phyloP scores from a whole-genome alignment of 202 grass and related monocot genomes.

The Cymbopogon flexuosus region DNA sequence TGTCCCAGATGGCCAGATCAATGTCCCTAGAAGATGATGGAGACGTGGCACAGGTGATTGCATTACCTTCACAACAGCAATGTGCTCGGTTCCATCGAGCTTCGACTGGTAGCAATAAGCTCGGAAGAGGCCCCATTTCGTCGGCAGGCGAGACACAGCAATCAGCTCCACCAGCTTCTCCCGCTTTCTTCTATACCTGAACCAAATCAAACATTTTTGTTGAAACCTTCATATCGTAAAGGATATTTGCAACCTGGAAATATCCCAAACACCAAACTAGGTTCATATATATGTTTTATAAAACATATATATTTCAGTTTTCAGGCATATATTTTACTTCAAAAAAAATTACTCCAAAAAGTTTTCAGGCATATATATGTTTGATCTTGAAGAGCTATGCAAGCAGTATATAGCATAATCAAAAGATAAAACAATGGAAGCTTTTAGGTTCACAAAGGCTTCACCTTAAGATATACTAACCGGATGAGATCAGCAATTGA shows the following conservation, averaged over 20 bases:
- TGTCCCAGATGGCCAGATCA: neutral
- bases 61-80: constrained; percentile 73
- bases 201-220: constrained; percentile 7
- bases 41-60: neutral
- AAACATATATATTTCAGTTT: neutral
- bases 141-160: constrained; percentile 71
- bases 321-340: neutral
- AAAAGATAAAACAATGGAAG: constrained; percentile 19
- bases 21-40: neutral
- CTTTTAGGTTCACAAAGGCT: constrained; percentile 36
- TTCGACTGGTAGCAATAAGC: constrained; percentile 89
- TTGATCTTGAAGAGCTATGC: no score
- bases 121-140: constrained; percentile 88
- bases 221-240: neutral
- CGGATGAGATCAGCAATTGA: constrained; percentile 89
- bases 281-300: no score
- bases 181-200: constrained; percentile 82
- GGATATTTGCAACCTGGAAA: neutral
- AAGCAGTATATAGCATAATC: neutral
- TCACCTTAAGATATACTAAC: constrained; percentile 66
- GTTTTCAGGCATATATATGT: no score
- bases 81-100: constrained; percentile 82
- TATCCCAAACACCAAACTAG: neutral
- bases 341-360: no score
- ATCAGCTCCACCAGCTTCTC: constrained; percentile 87